phyloP scores from a whole-genome alignment of 225 moss, liverwort and hornwort genomes.

The Pseudoscleropodium purum region DNA sequence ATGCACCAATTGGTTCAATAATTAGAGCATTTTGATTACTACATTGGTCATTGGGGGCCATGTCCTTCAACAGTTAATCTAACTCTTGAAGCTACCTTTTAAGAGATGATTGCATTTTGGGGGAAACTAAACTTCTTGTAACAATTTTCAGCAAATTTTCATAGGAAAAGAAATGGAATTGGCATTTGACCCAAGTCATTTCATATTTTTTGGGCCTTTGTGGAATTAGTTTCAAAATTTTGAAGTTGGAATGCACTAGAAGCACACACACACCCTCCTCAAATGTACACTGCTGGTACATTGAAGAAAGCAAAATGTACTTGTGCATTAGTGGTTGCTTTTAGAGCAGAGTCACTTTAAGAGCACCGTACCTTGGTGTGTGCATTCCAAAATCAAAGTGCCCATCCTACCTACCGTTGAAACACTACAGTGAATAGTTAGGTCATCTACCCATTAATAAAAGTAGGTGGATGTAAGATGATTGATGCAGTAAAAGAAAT shows the following conservation, averaged over 20 bases:
- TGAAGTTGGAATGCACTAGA: background rate
- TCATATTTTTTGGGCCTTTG: background rate
- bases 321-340: background rate
- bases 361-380: background rate
- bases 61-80: too few relatives aligned
- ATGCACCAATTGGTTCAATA: too few relatives aligned
- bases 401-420: background rate
- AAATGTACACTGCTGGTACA: background rate
- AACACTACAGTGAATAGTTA: background rate
- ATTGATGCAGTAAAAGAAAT: background rate
- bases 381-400: background rate
- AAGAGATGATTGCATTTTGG: background rate
- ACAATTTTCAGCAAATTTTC: background rate
- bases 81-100: background rate
- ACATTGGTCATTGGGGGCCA: too few relatives aligned
- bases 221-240: background rate
- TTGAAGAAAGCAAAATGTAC: background rate
- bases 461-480: background rate
- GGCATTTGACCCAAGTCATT: background rate
- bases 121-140: background rate
- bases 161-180: background rate
- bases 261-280: fast-evolving
- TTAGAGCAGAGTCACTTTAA: background rate
- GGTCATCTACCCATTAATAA: background rate
- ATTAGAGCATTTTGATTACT: too few relatives aligned